phyloP scores from a whole-genome alignment of 2,329 filamentous ascomycete species.

The Alternaria sp. region DNA sequence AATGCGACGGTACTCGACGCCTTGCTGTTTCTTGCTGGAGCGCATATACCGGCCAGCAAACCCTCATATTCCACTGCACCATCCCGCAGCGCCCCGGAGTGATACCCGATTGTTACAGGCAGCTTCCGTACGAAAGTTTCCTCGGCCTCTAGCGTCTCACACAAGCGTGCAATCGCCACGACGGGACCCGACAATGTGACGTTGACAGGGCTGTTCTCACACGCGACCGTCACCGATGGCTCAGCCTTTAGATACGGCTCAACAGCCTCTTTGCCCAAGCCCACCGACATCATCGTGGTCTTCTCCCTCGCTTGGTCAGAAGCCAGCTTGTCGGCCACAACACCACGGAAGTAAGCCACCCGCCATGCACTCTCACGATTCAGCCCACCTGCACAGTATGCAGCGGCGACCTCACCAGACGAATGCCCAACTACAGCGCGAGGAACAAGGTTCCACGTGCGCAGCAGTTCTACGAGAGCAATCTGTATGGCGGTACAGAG shows the following conservation, averaged over 20 bases:
- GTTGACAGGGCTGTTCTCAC: slow-evolving; percentile 50
- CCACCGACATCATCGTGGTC: slow-evolving; percentile 12
- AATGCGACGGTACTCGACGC: slow-evolving; percentile 1
- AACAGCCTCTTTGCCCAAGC: slow-evolving; percentile 5
- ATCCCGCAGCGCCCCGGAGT: slow-evolving; percentile 38
- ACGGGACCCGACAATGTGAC: slow-evolving; percentile 56
- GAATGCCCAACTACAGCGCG: slow-evolving; percentile 29
- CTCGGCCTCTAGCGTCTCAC: slow-evolving; percentile 41
- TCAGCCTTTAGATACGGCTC: slow-evolving; percentile 10
- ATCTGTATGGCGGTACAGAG: slow-evolving; percentile 11
- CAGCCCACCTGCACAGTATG: slow-evolving; percentile 17
- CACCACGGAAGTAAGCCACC: slow-evolving; percentile 20
- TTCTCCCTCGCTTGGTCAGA: not conserved
- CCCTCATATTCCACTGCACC: slow-evolving; percentile 1
- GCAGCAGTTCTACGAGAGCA: slow-evolving; percentile 12
- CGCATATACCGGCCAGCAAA: slow-evolving; percentile 1
- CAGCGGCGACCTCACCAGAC: slow-evolving; percentile 34
- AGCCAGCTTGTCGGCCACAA: slow-evolving; percentile 9
- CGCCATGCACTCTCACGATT: slow-evolving; percentile 10
- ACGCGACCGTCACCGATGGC: slow-evolving; percentile 12
- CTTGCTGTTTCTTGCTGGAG: not conserved
- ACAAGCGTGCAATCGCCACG: slow-evolving; percentile 34
- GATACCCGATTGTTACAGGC: slow-evolving; percentile 56
- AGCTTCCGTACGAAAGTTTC: slow-evolving; percentile 52
- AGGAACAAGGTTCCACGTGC: slow-evolving; percentile 22